A percentile compares a stretch with the other conserved stretches of the same genome.
Evolutionary conservation across 2,329 filamentous ascomycete genomes (phyloP).

Genomic region (Ustilaginoidea virens): DNA sequence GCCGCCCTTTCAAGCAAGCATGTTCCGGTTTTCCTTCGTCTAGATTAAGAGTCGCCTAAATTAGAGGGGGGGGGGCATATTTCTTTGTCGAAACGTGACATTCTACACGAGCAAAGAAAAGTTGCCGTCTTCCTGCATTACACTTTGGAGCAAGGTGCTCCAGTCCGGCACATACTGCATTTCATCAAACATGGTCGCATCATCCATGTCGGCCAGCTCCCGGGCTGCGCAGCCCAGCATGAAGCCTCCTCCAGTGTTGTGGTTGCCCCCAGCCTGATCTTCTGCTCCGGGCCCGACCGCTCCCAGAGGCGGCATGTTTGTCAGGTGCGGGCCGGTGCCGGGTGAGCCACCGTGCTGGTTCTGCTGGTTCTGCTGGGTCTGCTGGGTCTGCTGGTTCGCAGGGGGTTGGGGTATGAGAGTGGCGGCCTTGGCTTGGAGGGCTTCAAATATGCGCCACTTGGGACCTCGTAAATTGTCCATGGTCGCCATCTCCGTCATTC

Average conservation of each 20-base stretch:
- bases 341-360: not conserved
- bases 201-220: slow-evolving; percentile 1
- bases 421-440: slow-evolving; percentile 15
- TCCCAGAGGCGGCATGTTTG: not conserved
- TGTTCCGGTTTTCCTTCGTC: too few species aligned
- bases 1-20: too few species aligned
- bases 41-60: too few species aligned
- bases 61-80: not conserved
- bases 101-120: slow-evolving; percentile 8
- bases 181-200: slow-evolving; percentile 1
- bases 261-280: not conserved
- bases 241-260: not conserved
- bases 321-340: too few species aligned
- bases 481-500: slow-evolving; percentile 1
- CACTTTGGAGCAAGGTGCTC: slow-evolving; percentile 14
- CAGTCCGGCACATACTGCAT: slow-evolving; percentile 12
- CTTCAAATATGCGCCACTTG: slow-evolving; percentile 17
- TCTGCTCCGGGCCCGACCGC: not conserved
- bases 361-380: not conserved
- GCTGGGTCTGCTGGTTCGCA: not conserved
- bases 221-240: not conserved
- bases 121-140: slow-evolving; percentile 12
- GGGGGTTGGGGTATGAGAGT: slow-evolving; percentile 8
- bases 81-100: not conserved
- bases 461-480: slow-evolving; percentile 5